A percentile compares a stretch with the other conserved stretches of the same genome.
Evolutionary conservation across 2,329 filamentous ascomycete genomes (phyloP).

Genomic region (Aspergillus sp.): DNA sequence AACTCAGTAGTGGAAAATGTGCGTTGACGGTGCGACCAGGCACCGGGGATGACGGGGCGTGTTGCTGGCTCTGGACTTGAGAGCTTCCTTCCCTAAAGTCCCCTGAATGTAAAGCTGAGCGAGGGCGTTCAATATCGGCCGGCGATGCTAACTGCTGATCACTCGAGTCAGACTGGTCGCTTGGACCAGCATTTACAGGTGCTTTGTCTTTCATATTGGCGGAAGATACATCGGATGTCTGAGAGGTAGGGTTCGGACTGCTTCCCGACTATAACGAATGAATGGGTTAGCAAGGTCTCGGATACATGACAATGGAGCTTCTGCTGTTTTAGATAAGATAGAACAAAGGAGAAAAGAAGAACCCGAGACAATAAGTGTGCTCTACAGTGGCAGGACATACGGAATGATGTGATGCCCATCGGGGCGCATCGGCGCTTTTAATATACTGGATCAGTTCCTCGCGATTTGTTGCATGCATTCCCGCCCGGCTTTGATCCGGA

Average conservation of each 20-base stretch:
- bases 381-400: constrained; percentile 45
- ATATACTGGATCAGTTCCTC: constrained; percentile 80
- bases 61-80: constrained; percentile 27
- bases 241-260: constrained; percentile 23
- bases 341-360: neutral
- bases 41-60: constrained; percentile 27
- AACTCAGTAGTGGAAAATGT: constrained; percentile 33
- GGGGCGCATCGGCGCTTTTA: constrained; percentile 75
- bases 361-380: neutral
- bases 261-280: constrained; percentile 15
- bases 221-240: constrained; percentile 27
- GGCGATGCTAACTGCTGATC: constrained; percentile 52
- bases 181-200: constrained; percentile 18
- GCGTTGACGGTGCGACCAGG: constrained; percentile 17
- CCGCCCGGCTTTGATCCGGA: constrained; percentile 21
- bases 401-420: constrained; percentile 69
- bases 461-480: constrained; percentile 55
- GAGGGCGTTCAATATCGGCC: constrained; percentile 74
- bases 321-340: neutral
- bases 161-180: constrained; percentile 13
- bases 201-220: constrained; percentile 15
- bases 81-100: constrained; percentile 57
- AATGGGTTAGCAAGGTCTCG: constrained; percentile 7
- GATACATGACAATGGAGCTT: neutral
- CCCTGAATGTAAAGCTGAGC: constrained; percentile 69